Conservation (phyloP, 148 eudicot genomes). For the Amaranthus palmeri region DNA sequence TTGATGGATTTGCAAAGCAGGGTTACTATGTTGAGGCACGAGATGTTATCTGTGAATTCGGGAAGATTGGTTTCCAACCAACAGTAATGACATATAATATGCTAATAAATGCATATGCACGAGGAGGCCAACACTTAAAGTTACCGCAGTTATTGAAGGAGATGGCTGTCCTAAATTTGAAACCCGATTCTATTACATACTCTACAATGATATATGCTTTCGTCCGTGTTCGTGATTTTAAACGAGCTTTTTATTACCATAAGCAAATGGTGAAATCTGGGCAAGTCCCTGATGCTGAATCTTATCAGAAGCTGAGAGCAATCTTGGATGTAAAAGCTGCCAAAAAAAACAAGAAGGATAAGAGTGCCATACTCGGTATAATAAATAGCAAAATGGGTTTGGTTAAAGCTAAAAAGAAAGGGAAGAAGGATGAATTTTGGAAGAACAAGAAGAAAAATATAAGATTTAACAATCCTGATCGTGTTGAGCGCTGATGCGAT, state of each 20-base stretch:
- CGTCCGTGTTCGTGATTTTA: constrained; percentile 84
- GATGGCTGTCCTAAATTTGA: constrained; percentile 61
- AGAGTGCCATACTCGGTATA: constrained; percentile 70
- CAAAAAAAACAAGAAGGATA: constrained; percentile 70
- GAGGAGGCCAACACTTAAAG: constrained; percentile 81
- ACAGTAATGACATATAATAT: constrained; percentile 90
- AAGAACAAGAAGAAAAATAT: constrained; percentile 52
- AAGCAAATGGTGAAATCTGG: constrained; percentile 86
- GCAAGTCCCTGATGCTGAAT: constrained; percentile 70
- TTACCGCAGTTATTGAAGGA: constrained; percentile 81
- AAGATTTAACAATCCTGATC: constrained; percentile 29
- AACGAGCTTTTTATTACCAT: constrained; percentile 79
- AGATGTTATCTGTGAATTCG: constrained; percentile 75
- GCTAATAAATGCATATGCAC: constrained; percentile 90
- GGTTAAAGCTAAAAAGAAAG: constrained; percentile 53
- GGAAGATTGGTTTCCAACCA: constrained; percentile 71
- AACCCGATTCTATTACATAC: constrained; percentile 82
- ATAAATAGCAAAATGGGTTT: constrained; percentile 66
- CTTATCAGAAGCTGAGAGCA: constrained; percentile 68
- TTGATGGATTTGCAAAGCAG: constrained; percentile 95
- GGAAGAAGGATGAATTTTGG: constrained; percentile 93
- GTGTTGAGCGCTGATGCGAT: constrained; percentile 19
- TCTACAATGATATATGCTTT: constrained; percentile 87
- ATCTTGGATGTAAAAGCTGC: constrained; percentile 84
- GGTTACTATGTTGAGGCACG: constrained; percentile 80